Conservation (phyloP, 345 rosid genomes). For the Bruguiera sexangula region DNA sequence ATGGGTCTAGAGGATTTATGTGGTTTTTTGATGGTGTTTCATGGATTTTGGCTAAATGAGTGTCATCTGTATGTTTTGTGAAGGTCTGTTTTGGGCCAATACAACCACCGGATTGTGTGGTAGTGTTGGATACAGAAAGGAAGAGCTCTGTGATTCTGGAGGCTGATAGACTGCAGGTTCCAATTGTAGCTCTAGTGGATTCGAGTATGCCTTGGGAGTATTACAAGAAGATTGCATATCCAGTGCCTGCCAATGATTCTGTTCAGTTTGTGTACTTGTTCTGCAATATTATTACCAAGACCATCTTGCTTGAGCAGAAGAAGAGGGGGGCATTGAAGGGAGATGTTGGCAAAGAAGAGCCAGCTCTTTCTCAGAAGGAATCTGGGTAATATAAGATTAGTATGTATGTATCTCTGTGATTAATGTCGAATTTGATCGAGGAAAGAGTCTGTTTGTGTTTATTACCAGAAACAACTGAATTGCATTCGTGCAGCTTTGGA, state of each 20-base stretch:
- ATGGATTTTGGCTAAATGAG: background rate
- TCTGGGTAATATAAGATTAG: conserved; percentile 5
- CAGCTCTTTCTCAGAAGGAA: conserved; percentile 16
- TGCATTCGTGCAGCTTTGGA: no score
- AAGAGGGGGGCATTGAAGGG: conserved; percentile 26
- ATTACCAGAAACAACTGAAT: background rate
- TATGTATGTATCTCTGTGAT: background rate
- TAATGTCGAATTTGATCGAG: background rate
- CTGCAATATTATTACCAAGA: conserved; percentile 89
- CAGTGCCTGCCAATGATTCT: conserved; percentile 88
- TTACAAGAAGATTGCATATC: conserved; percentile 72
- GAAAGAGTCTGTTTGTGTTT: background rate
- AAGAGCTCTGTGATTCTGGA: conserved; percentile 79
- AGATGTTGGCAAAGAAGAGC: conserved; percentile 19
- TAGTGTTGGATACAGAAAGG: conserved; percentile 81
- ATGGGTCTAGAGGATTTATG: conserved; percentile 40
- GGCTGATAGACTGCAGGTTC: conserved; percentile 76
- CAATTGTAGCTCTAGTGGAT: conserved; percentile 84
- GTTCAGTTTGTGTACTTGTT: conserved; percentile 91
- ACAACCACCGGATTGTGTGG: conserved; percentile 83
- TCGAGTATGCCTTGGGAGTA: conserved; percentile 78
- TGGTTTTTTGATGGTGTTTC: background rate
- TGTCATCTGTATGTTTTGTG: background rate
- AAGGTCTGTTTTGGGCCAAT: conserved; percentile 76
- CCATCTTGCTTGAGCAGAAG: conserved; percentile 74